Evolutionary conservation across 768 basidiomycete species (phyloP).

Genomic region (Mycena leptocephala): DNA sequence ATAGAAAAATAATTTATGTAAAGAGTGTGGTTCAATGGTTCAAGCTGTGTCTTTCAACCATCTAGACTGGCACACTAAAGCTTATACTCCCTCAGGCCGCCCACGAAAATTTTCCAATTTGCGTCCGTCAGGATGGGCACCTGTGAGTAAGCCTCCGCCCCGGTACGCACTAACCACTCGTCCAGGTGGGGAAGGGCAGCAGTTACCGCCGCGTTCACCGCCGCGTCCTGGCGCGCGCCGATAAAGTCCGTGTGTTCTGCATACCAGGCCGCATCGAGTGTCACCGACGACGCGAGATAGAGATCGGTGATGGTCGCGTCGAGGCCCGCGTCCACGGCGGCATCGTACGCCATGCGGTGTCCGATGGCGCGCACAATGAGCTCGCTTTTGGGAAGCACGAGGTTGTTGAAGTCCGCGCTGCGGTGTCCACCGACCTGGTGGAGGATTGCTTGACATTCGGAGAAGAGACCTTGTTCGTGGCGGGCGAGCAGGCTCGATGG

Average conservation of each 20-base stretch:
- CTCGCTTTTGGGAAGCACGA: constrained; percentile 60
- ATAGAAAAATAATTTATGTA: too few relatives aligned
- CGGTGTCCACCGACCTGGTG: constrained; percentile 45
- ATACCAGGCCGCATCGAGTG: constrained; percentile 59
- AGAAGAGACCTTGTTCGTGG: constrained; percentile 39
- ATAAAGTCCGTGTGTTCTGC: constrained; percentile 49
- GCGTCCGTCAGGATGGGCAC: constrained; percentile 44
- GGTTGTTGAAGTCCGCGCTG: constrained; percentile 48
- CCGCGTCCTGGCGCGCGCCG: constrained; percentile 46
- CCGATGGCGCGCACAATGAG: constrained; percentile 60
- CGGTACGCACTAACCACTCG: constrained; percentile 24
- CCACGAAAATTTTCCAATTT: neutral
- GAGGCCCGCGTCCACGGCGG: constrained; percentile 49
- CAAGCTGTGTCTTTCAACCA: too few relatives aligned
- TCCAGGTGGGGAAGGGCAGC: constrained; percentile 46
- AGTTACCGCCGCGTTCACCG: constrained; percentile 51
- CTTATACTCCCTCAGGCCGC: constrained; percentile 6
- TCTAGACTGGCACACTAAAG: neutral
- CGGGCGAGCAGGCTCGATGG: constrained; percentile 37
- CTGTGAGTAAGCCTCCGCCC: constrained; percentile 33
- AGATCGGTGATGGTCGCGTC: constrained; percentile 52
- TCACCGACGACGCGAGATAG: constrained; percentile 54
- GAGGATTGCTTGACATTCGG: constrained; percentile 39
- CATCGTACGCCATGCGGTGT: constrained; percentile 63
- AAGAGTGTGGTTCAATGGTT: too few relatives aligned